Percentiles rank a stretch among this genome's conserved stretches.
These are phyloP conservation scores for Saturnispora diversa DNA, from an alignment of 805 yeast genomes.

Conservation along the genomic window DNA sequence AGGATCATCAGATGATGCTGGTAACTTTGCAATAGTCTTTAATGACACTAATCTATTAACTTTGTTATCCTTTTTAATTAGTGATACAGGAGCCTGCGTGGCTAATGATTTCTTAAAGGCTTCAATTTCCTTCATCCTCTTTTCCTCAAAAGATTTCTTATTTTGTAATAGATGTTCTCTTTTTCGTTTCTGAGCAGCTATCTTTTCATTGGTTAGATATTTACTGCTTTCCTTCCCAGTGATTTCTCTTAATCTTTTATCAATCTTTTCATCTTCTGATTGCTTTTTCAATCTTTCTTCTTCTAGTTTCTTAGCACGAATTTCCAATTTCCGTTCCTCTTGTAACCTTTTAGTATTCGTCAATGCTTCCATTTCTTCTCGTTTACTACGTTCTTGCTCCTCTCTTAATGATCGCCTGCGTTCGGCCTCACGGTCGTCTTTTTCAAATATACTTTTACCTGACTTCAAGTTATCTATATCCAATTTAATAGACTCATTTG, in stretches of 20 bases:
- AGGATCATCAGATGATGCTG: not conserved
- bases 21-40: no score
- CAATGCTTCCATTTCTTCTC: not conserved
- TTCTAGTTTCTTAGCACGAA: not conserved
- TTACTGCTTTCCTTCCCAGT: no score
- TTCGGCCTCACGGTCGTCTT: not conserved
- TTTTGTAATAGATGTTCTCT: not conserved
- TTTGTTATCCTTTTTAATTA: not conserved
- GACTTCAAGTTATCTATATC: not conserved
- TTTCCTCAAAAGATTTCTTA: not conserved
- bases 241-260: not conserved
- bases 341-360: not conserved
- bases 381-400: not conserved
- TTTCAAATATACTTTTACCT: not conserved
- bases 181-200: not conserved
- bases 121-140: slow-evolving; percentile 3
- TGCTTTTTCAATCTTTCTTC: not conserved
- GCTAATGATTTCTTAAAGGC: not conserved
- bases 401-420: not conserved
- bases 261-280: not conserved
- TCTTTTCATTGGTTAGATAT: not conserved
- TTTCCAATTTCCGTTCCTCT: no score
- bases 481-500: not conserved
- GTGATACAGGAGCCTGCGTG: not conserved
- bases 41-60: no score